phyloP scores from a whole-genome alignment of 208 protist genomes.

The Acanthamoeba royreba region DNA sequence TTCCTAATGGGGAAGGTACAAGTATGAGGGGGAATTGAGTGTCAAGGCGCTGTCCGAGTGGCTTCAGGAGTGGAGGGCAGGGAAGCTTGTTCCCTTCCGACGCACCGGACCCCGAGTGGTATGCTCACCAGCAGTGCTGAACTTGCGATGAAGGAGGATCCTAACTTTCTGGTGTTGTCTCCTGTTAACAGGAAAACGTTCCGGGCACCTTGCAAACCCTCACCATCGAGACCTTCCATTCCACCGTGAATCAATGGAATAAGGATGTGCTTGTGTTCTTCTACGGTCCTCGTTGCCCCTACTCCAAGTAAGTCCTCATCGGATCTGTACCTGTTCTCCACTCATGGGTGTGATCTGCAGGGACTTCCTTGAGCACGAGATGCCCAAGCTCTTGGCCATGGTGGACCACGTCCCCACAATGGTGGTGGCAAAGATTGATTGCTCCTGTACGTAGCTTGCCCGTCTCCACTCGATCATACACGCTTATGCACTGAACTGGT shows the following conservation, averaged over 20 bases:
- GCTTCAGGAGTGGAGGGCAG: neutral
- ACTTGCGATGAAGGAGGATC: too few relatives aligned
- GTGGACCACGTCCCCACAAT: neutral
- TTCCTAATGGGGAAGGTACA: neutral
- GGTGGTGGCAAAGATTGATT: neutral
- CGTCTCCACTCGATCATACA: neutral
- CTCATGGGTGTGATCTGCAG: too few relatives aligned
- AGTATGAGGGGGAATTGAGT: neutral
- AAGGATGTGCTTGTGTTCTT: neutral
- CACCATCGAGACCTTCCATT: neutral
- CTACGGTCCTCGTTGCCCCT: neutral
- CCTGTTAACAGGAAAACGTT: neutral
- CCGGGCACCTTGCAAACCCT: neutral
- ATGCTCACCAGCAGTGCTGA: too few relatives aligned
- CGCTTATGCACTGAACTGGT: too few relatives aligned
- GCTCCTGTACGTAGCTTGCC: neutral
- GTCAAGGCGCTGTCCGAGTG: neutral
- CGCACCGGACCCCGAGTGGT: neutral
- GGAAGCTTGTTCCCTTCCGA: neutral
- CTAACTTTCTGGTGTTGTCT: too few relatives aligned
- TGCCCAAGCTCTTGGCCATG: neutral
- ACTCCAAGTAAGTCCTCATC: neutral
- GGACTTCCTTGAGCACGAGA: neutral
- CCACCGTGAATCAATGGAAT: neutral
- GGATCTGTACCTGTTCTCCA: neutral